Evolutionary conservation across 345 rosid genomes (phyloP), one percentile per base, ranked within the genome.

Genomic region (Laguncularia racemosa): DNA sequence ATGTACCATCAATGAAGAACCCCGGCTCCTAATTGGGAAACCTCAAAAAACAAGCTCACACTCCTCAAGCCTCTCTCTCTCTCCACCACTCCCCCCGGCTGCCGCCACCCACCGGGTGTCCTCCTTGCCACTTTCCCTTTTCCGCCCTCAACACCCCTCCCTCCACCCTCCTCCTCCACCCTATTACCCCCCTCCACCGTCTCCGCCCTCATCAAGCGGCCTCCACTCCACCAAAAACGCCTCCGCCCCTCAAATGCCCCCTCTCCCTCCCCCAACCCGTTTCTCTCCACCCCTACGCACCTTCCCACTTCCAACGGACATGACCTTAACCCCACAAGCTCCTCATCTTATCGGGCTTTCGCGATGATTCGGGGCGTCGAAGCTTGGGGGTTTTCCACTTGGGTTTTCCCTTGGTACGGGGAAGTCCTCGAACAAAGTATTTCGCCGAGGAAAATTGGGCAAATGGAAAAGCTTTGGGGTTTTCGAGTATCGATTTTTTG

Each of bases 321-420:
- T 33, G 40, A 33, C 1, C 40, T 33, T 33, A 9, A 33, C 40
- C 7, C 40, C 7, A 33, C 28, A 59, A 59, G 28, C 46, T 28
- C 55, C 55, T 59, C 52, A 53, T 52, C 44, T 51, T 61, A 18
- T 61, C 65, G 4, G n/a, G 40, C 12, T 61, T 61, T 55, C 58
- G 58, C 19, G 51, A 61, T 50, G 38, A 43, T 13, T 13, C 56
- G 33, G 55, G n/a, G 40, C 11, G 46, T 23, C 15, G 56, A 60
- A 52, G 15, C 64, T 12, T 51, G 56, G 56, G 64, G 51, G 49
- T 19, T 60, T 13, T 60, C 64, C 28, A 38, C 64, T 14, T 60
- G 64, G 56, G 64, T 60, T n/a, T n/a, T n/a, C 19, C 55, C 57
- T 10, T 60, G 64, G 64, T 60, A 60, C 50, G 64, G 56, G 16